A percentile compares a stretch with the other conserved stretches of the same genome.
These are phyloP conservation scores for Myxozyma kluyveri DNA, from an alignment of 805 yeast genomes.

Conservation along the genomic window DNA sequence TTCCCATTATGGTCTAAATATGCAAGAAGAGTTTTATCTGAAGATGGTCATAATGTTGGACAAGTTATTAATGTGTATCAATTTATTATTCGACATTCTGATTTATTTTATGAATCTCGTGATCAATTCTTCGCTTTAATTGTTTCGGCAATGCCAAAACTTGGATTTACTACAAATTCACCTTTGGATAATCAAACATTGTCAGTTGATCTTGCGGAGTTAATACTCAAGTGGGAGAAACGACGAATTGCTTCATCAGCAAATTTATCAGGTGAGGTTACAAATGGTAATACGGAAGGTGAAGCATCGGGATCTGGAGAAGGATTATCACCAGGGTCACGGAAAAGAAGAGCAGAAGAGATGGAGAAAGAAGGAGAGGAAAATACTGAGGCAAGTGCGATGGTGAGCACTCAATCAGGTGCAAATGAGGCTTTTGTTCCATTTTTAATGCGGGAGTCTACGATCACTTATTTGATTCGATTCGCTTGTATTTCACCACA, in stretches of 20 bases:
- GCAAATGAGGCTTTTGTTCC: constrained; percentile 43
- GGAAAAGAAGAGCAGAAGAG: constrained; percentile 25
- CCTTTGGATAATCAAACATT: constrained; percentile 67
- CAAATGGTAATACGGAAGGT: background rate
- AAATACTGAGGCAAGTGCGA: background rate
- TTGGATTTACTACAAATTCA: constrained; percentile 73
- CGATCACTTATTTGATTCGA: constrained; percentile 82
- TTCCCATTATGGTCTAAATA: constrained; percentile 78
- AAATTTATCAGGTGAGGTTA: constrained; percentile 4
- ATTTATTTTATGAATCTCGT: constrained; percentile 77
- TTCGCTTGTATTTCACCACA: constrained; percentile 84
- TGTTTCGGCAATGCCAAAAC: constrained; percentile 86
- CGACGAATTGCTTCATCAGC: constrained; percentile 13
- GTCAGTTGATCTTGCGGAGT: constrained; percentile 85
- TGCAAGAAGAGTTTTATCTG: constrained; percentile 89
- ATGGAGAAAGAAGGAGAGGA: constrained; percentile 14
- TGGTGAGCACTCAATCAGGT: constrained; percentile 9
- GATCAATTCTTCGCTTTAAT: constrained; percentile 87
- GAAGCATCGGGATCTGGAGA: background rate
- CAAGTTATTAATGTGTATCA: constrained; percentile 87
- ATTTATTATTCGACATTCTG: constrained; percentile 81
- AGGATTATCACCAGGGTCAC: constrained; percentile 18
- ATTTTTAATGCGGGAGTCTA: constrained; percentile 78
- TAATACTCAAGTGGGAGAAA: constrained; percentile 80
- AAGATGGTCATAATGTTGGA: constrained; percentile 80